These are phyloP conservation scores for Diplodia corticola DNA, from an alignment of 2,329 filamentous ascomycete genomes.

Conservation along the genomic window DNA sequence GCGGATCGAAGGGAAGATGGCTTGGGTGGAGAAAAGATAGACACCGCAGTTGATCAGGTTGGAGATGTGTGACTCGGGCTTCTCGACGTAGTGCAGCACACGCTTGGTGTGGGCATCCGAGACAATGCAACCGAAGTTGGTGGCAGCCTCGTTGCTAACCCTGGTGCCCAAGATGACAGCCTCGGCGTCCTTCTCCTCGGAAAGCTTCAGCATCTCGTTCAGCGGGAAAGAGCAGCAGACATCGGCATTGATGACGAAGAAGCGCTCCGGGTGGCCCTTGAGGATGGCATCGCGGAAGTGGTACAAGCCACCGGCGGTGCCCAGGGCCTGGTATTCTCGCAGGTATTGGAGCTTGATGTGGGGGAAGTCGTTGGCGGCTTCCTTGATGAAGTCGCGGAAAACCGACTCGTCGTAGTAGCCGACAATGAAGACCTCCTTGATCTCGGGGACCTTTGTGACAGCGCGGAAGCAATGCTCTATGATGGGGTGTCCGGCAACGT, in stretches of 20 bases:
- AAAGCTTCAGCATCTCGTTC: conserved; percentile 90
- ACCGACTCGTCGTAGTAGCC: conserved; percentile 98
- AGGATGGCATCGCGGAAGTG: conserved; percentile 99
- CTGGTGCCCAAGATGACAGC: conserved; percentile 93
- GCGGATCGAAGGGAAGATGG: conserved; percentile 94
- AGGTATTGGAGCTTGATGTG: conserved; percentile 91
- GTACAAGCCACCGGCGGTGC: conserved; percentile 94
- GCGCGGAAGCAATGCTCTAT: conserved; percentile 96
- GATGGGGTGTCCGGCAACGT: conserved; percentile 96
- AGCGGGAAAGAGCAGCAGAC: conserved; percentile 99
- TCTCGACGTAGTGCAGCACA: conserved; percentile 98
- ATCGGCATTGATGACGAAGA: conserved; percentile 97
- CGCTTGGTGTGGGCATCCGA: conserved; percentile 91
- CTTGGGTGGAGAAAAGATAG: conserved; percentile 93
- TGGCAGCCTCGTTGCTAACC: conserved; percentile 85
- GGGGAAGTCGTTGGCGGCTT: conserved; percentile 79
- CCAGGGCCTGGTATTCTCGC: conserved; percentile 93
- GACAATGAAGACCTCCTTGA: conserved; percentile 96
- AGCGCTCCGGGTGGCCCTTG: conserved; percentile 89
- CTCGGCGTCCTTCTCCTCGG: conserved; percentile 93
- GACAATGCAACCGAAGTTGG: conserved; percentile 97
- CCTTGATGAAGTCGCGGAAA: conserved; percentile 98
- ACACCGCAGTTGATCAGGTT: conserved; percentile 99
- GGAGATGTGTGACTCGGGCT: conserved; percentile 95
- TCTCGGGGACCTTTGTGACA: conserved; percentile 83